Base-by-base conservation (phyloP, 345 rosid species). In the Cochlearia excelsa region DNA sequence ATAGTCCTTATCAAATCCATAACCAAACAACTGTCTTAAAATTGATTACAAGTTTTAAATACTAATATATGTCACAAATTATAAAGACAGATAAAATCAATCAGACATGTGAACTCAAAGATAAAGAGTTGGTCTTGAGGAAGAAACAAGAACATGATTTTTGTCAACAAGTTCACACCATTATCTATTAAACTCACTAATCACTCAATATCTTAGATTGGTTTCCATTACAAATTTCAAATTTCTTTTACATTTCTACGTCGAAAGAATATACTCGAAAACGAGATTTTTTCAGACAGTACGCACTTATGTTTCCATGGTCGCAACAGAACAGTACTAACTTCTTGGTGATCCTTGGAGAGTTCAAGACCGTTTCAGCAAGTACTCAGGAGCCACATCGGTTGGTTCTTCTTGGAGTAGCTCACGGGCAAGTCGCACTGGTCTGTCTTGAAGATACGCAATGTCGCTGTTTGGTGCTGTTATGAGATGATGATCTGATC, bases 401-500 rank as follows among this genome's bases (percentile, higher is more conserved):
- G 23, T 45, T 51, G 60, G 61, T 57, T 71, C 70, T 37, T 16
- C 23, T 58, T 64, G 66, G 1, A 71, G 61, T 45, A 71, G 75
- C 37, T 71, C 75, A 66, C 78, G 85, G 3, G 95, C 85, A 61
- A 87, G 74, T 68, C 82, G 74, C 56, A 81, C 74, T 16, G 91
- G 83, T 69, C 78, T 82, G 35, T 87, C 94, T 71, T 74, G 75
- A 48, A 85, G 66, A 66, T 82, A 83, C 26, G 85, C 86, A 54
- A 85, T 68, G 52, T 88, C 86, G 16, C 87, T 85, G 59, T 84
- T 81, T 23, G 89, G 79, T 52, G 69, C 55, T 44, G 82, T 74
- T 74, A 89, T 80, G 72, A 89, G 81, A 75, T 82, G 91, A 69
- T 89, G 95, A 77, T 78, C 78, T 51, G 79, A 66, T 55, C 76